Evolutionary conservation across 2,329 filamentous ascomycete species (phyloP).

Genomic region (Xylaria sp.): DNA sequence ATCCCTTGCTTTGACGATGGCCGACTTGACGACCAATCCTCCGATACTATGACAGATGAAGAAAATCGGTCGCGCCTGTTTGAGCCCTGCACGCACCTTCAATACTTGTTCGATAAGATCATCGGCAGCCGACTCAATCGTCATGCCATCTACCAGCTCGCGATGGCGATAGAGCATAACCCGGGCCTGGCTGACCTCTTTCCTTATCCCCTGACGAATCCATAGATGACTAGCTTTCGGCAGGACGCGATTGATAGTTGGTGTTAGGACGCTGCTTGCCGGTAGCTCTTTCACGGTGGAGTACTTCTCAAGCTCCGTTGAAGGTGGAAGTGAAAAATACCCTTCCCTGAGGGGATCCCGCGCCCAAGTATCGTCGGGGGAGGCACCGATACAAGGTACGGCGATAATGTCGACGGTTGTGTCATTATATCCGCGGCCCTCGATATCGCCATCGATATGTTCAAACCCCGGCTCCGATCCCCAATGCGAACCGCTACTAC

Average conservation of each 20-base stretch:
- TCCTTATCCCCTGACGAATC: slow-evolving; percentile 64
- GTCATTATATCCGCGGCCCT: slow-evolving; percentile 60
- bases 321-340: slow-evolving; percentile 56
- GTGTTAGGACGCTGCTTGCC: slow-evolving; percentile 48
- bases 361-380: slow-evolving; percentile 65
- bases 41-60: slow-evolving; percentile 72
- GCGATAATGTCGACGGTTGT: slow-evolving; percentile 65
- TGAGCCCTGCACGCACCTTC: slow-evolving; percentile 49
- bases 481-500: slow-evolving; percentile 48
- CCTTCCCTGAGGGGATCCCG: slow-evolving; percentile 60
- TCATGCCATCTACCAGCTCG: slow-evolving; percentile 54
- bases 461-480: slow-evolving; percentile 54
- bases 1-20: slow-evolving; percentile 60
- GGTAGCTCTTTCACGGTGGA: slow-evolving; percentile 50
- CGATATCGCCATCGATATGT: slow-evolving; percentile 57
- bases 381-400: slow-evolving; percentile 65
- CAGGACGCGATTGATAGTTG: slow-evolving; percentile 49
- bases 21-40: slow-evolving; percentile 68
- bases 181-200: slow-evolving; percentile 59
- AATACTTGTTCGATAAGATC: slow-evolving; percentile 59
- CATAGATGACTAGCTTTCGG: slow-evolving; percentile 57
- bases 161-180: slow-evolving; percentile 65
- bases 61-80: slow-evolving; percentile 62
- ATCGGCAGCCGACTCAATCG: slow-evolving; percentile 58
- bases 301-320: slow-evolving; percentile 42